Percentiles rank a stretch among this genome's conserved stretches.
Conservation (phyloP, 352 stramenopile species). For the Globisporangium megalacanthum region DNA sequence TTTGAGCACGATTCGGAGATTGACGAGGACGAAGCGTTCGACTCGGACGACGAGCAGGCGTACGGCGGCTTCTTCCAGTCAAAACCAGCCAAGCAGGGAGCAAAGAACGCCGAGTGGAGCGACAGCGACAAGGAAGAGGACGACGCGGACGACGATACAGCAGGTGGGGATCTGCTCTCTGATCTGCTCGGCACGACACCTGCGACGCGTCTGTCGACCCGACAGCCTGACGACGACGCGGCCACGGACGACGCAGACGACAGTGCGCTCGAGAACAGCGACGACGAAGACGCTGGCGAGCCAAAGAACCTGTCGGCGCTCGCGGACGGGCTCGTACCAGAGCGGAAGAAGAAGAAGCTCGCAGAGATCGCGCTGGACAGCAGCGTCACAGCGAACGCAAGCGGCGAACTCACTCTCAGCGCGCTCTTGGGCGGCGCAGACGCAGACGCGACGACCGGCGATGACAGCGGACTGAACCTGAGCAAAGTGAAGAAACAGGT, state of each 20-base stretch:
- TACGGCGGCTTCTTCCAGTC: slow-evolving; percentile 84
- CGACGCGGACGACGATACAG: slow-evolving; percentile 35
- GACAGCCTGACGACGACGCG: slow-evolving; percentile 15
- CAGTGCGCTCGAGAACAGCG: slow-evolving; percentile 23
- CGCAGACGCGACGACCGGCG: slow-evolving; percentile 16
- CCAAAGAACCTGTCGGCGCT: slow-evolving; percentile 41
- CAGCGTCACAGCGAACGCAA: slow-evolving; percentile 12
- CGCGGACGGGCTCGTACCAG: slow-evolving; percentile 44
- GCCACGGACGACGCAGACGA: slow-evolving; percentile 23
- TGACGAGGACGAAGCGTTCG: slow-evolving; percentile 92
- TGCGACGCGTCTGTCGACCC: slow-evolving; percentile 47
- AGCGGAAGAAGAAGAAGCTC: slow-evolving; percentile 44
- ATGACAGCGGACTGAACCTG: slow-evolving; percentile 27
- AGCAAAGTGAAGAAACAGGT: slow-evolving; percentile 74
- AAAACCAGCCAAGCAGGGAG: slow-evolving; percentile 16
- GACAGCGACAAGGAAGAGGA: slow-evolving; percentile 26
- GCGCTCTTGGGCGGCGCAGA: slow-evolving; percentile 30
- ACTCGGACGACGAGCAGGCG: slow-evolving; percentile 89
- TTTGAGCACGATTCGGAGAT: slow-evolving; percentile 92
- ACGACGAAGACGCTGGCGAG: slow-evolving; percentile 37
- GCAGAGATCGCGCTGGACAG: slow-evolving; percentile 45
- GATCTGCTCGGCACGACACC: slow-evolving; percentile 62
- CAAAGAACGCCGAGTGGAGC: slow-evolving; percentile 15
- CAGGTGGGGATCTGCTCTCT: slow-evolving; percentile 65
- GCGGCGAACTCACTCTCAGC: slow-evolving; percentile 33